Conservation (phyloP, 164 flowering plant species). For the Tetrastigma voinierianum region DNA sequence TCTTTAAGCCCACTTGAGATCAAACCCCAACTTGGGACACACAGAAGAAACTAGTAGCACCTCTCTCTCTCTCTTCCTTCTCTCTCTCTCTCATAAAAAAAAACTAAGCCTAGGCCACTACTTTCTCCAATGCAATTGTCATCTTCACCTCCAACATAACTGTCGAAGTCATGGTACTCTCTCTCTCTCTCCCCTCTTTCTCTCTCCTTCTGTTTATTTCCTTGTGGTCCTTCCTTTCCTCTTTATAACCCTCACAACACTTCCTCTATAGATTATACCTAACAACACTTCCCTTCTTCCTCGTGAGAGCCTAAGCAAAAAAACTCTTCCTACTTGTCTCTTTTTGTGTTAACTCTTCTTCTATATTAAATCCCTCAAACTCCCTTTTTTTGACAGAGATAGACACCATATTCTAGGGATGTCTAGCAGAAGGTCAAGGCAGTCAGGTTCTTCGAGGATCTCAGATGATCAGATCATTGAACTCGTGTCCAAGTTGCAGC, state of each 20-base stretch:
- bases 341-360: background rate
- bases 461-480: slow-evolving; percentile 59
- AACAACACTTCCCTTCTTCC: background rate
- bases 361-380: background rate
- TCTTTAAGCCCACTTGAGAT: slow-evolving; percentile 30
- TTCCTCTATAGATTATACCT: slow-evolving; percentile 9
- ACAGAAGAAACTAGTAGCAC: slow-evolving; percentile 5
- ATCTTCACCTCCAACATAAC: slow-evolving; percentile 42
- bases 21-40: slow-evolving; percentile 32
- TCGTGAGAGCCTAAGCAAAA: background rate
- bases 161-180: slow-evolving; percentile 26
- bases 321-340: background rate
- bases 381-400: background rate
- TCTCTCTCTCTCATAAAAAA: slow-evolving; percentile 11
- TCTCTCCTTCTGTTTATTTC: slow-evolving; percentile 8
- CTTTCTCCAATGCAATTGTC: slow-evolving; percentile 39
- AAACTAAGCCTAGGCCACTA: slow-evolving; percentile 30
- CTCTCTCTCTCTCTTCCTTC: slow-evolving; percentile 16
- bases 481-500: slow-evolving; percentile 54
- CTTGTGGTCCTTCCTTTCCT: slow-evolving; percentile 35
- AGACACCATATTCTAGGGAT: slow-evolving; percentile 12
- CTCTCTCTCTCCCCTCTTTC: slow-evolving; percentile 15
- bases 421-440: slow-evolving; percentile 64
- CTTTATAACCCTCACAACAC: slow-evolving; percentile 30
- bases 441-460: slow-evolving; percentile 37